Evolutionary conservation across 208 protist genomes (phyloP).

Genomic region (Leptomonas pyrrhocoris): DNA sequence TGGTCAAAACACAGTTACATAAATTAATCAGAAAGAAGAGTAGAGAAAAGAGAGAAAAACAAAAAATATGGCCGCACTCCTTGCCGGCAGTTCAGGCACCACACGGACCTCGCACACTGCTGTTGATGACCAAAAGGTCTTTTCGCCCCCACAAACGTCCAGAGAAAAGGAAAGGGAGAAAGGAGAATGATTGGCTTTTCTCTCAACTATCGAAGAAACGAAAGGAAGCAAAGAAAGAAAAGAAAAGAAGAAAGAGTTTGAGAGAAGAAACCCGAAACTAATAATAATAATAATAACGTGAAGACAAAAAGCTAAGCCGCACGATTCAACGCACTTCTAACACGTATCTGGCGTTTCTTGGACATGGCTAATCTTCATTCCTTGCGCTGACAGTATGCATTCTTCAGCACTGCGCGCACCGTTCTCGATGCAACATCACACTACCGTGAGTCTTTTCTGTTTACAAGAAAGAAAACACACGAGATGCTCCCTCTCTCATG

Average conservation of each 20-base stretch:
- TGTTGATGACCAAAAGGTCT: not conserved
- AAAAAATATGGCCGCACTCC: not conserved
- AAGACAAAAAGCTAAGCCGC: slow-evolving; percentile 17
- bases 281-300: slow-evolving; percentile 8
- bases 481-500: too few species aligned
- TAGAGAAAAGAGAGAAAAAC: not conserved
- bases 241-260: slow-evolving; percentile 3
- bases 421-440: not conserved
- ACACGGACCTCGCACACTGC: not conserved
- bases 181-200: not conserved
- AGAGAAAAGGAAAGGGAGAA: not conserved
- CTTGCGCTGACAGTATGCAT: not conserved
- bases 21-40: not conserved
- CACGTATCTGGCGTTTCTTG: slow-evolving; percentile 14
- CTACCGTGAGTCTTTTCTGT: not conserved
- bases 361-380: not conserved
- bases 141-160: not conserved
- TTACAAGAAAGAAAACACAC: too few species aligned
- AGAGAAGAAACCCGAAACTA: slow-evolving; percentile 6
- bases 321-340: slow-evolving; percentile 22
- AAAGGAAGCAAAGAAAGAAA: slow-evolving; percentile 1
- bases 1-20: too few species aligned
- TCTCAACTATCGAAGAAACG: not conserved
- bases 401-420: not conserved
- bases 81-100: not conserved